Conservation (phyloP, 139 green algal species). For the Ulvella scutata region DNA sequence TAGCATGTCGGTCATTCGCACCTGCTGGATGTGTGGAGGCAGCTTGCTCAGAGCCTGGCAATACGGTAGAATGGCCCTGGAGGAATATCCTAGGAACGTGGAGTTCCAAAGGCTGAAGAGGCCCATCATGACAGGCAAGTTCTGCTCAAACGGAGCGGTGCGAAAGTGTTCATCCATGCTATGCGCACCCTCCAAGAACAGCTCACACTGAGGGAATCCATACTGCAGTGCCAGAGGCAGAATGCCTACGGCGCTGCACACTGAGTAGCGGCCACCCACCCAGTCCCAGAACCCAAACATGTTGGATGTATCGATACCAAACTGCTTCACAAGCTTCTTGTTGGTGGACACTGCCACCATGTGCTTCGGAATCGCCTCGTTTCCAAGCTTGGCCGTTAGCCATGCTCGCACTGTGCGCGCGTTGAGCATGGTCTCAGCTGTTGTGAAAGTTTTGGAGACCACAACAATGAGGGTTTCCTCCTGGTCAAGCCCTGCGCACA, state of each 20-base stretch:
- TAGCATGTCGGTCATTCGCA: no score
- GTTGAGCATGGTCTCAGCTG: conserved; percentile 99
- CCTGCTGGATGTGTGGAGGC: conserved; percentile 91
- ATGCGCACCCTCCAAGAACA: conserved; percentile 77
- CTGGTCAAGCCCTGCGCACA: conserved; percentile 37
- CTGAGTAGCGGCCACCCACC: conserved; percentile 91
- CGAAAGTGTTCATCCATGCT: conserved; percentile 88
- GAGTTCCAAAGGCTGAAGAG: conserved; percentile 91
- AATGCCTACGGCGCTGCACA: conserved; percentile 90
- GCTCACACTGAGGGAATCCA: conserved; percentile 59
- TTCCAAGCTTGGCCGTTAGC: conserved; percentile 58
- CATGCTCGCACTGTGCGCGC: conserved; percentile 83
- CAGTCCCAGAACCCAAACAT: conserved; percentile 99
- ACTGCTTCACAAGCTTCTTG: conserved; percentile 93
- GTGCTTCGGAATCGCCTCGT: conserved; percentile 80
- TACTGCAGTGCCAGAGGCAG: conserved; percentile 93
- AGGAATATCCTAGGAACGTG: conserved; percentile 82
- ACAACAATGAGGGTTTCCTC: conserved; percentile 93
- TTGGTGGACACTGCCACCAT: conserved; percentile 99
- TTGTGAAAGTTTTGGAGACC: conserved; percentile 99
- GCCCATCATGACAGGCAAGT: conserved; percentile 92
- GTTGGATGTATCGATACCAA: conserved; percentile 96
- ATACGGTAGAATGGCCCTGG: conserved; percentile 94
- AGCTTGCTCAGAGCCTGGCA: conserved; percentile 92
- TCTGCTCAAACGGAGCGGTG: conserved; percentile 67